A percentile compares a stretch with the other conserved stretches of the same genome.
Evolutionary conservation across 2,329 filamentous ascomycete genomes (phyloP).

Genomic region (Penicillium thymicola): DNA sequence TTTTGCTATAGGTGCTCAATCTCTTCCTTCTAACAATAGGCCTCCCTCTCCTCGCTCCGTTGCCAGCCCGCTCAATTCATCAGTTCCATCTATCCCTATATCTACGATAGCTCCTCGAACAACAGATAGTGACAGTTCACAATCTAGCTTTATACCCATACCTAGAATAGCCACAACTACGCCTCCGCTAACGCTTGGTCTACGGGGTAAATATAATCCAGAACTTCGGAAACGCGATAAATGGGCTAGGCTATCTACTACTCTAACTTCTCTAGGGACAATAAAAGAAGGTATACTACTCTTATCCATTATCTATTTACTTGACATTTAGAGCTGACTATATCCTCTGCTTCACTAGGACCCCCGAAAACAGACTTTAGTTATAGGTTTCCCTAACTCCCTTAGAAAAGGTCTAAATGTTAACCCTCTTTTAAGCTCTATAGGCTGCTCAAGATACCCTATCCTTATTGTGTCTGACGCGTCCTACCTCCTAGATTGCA

Average conservation of each 20-base stretch:
- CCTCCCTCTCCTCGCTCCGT: background rate
- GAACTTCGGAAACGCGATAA: background rate
- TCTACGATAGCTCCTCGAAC: background rate
- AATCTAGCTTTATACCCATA: background rate
- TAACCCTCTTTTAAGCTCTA: background rate
- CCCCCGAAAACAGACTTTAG: background rate
- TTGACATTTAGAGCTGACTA: background rate
- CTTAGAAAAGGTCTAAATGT: background rate
- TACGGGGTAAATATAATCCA: background rate
- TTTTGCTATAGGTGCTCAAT: background rate
- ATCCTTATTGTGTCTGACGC: slow-evolving; percentile 1
- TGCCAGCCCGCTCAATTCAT: background rate
- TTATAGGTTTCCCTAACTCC: background rate
- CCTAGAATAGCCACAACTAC: background rate
- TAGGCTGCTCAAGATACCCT: background rate
- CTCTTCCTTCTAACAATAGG: background rate
- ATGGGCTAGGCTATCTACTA: background rate
- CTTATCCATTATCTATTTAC: background rate
- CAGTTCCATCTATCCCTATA: background rate
- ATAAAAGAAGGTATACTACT: background rate
- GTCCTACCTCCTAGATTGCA: slow-evolving; percentile 1
- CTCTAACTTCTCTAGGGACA: background rate
- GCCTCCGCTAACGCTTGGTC: background rate
- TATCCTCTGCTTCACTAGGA: background rate
- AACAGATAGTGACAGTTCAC: background rate